These are phyloP conservation scores for Coniosporium tulheliwenetii DNA, from an alignment of 2,329 filamentous ascomycete species.

Conservation along the genomic window DNA sequence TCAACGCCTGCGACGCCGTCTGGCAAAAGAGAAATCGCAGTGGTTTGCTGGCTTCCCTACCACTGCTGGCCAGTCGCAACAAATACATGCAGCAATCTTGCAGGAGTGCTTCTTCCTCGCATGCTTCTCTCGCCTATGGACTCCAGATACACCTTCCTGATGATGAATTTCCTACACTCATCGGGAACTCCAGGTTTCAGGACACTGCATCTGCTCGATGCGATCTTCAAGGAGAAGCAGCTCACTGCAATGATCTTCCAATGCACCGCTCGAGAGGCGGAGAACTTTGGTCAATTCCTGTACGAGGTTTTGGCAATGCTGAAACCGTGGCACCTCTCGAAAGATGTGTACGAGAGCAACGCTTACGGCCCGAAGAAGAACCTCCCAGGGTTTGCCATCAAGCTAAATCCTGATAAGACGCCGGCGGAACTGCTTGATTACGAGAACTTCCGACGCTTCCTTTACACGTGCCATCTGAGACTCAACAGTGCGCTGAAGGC, in stretches of 20 bases:
- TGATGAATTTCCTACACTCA: slow-evolving; percentile 77
- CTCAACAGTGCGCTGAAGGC: slow-evolving; percentile 65
- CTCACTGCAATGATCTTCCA: slow-evolving; percentile 73
- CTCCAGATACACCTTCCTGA: slow-evolving; percentile 73
- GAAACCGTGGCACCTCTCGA: slow-evolving; percentile 68
- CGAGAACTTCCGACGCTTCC: slow-evolving; percentile 68
- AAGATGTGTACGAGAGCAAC: slow-evolving; percentile 63
- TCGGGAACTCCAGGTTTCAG: slow-evolving; percentile 75
- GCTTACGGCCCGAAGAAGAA: slow-evolving; percentile 51
- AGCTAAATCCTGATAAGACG: slow-evolving; percentile 51
- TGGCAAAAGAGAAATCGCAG: slow-evolving; percentile 58
- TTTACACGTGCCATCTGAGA: slow-evolving; percentile 83
- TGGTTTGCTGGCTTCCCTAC: slow-evolving; percentile 53
- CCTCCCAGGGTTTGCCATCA: slow-evolving; percentile 64
- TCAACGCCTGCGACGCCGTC: slow-evolving; percentile 48
- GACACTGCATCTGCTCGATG: slow-evolving; percentile 67
- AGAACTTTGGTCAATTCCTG: slow-evolving; percentile 84
- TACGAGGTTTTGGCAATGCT: slow-evolving; percentile 70
- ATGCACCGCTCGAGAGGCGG: slow-evolving; percentile 78
- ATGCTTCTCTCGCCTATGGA: slow-evolving; percentile 72
- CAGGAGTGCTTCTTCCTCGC: slow-evolving; percentile 83
- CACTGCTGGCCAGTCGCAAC: slow-evolving; percentile 38
- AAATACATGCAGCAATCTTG: slow-evolving; percentile 59
- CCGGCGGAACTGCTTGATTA: slow-evolving; percentile 62
- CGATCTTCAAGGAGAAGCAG: slow-evolving; percentile 70